Evolutionary conservation across 345 rosid species (phyloP), one percentile per base, ranked within the genome.

Genomic region (Linum lewisii): DNA sequence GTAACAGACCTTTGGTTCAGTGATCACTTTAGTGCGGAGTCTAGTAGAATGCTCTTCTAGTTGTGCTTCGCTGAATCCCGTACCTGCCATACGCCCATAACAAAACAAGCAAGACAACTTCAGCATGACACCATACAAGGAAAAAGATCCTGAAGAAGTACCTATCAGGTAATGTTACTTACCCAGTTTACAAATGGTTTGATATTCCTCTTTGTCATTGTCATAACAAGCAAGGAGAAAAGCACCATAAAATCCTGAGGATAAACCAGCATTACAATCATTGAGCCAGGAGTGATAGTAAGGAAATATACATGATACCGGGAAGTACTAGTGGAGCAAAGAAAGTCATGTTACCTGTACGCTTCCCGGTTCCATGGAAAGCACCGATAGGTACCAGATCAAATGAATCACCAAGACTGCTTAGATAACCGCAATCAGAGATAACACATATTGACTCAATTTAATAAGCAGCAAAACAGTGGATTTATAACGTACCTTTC

Each of bases 341-440:
- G 7, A 29, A 59, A 32, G 26, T 57, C 21, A 63, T 21, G 20
- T 63, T 56, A 88, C 97, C 95, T 62, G 90, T 81, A 18, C 94
- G 95, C 78, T 93, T 93, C 64, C 99, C 99, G 66, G 86, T 88
- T 45, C 99, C 99, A 71, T 85, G 94, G 78, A 87, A 87, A 62
- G 94, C 99, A 55, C 85, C 99, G 71, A 89, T 85, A 60, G 99
- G 95, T 54, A 93, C 97, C 68, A 93, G 86, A 84, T 93, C 97
- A 32, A 93, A 73, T 16, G 95, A 83, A 63, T 93, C 99, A 9
- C 97, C 99, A 66, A 87, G 77, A 66, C 96, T 89, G 87, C 75
- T 77, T 29, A 51, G 59, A 61, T 44, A 37, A 26, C 60, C 4
- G 1, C 50, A 72, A 29, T 36, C 47, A 53, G 65, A 11, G 59